Evolutionary conservation across 2,329 filamentous ascomycete species (phyloP).

Genomic region (Microdochium trichocladiopsis): DNA sequence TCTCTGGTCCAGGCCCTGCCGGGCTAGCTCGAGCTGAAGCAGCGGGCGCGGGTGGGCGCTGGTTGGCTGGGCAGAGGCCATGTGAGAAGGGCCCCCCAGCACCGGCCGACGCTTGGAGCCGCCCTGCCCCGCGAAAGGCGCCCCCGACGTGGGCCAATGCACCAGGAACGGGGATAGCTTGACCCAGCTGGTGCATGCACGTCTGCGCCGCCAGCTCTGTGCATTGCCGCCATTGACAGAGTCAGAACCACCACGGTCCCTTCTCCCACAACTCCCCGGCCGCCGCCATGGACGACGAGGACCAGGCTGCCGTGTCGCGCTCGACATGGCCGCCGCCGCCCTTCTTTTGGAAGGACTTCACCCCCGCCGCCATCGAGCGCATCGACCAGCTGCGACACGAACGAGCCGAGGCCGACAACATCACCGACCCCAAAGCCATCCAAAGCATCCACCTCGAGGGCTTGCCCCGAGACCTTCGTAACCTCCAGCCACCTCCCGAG

Average conservation of each 20-base stretch:
- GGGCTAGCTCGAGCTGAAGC: neutral
- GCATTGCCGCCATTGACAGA: no score
- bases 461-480: conserved; percentile 64
- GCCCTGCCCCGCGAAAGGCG: neutral
- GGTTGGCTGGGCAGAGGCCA: neutral
- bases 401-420: conserved; percentile 18
- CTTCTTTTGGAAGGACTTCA: conserved; percentile 86
- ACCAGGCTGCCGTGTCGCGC: conserved; percentile 29
- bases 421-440: conserved; percentile 22
- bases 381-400: conserved; percentile 35
- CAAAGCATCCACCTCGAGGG: conserved; percentile 25
- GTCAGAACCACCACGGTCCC: no score
- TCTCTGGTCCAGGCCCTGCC: neutral
- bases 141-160: no score
- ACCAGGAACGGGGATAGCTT: neutral
- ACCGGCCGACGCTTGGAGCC: neutral
- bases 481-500: conserved; percentile 74
- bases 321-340: conserved; percentile 81
- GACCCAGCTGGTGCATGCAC: neutral
- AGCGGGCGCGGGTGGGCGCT: no score
- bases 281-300: conserved; percentile 19
- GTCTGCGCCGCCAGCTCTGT: no score
- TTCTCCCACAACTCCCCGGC: neutral
- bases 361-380: conserved; percentile 61
- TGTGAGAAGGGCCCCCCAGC: neutral